Conservation (phyloP, 305 asterid genomes). For the Ajuga reptans region DNA sequence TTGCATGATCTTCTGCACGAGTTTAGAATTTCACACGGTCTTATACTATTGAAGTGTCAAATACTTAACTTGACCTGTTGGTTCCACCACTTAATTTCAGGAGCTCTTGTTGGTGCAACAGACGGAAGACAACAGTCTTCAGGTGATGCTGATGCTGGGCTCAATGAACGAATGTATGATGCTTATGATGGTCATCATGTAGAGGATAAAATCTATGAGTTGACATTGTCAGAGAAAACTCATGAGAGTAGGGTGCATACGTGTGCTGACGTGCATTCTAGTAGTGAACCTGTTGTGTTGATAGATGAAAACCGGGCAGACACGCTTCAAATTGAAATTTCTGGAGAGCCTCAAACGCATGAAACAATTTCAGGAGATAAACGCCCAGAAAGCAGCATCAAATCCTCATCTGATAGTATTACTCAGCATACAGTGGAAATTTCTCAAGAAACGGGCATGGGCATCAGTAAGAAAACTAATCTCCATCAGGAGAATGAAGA, state of each 20-base stretch:
- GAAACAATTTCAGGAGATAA: conserved; percentile 5
- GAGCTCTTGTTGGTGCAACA: conserved; percentile 20
- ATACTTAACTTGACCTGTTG: neutral
- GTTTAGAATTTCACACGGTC: neutral
- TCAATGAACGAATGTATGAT: conserved; percentile 7
- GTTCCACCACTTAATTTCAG: neutral
- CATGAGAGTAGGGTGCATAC: conserved; percentile 1
- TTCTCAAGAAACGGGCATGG: conserved; percentile 10
- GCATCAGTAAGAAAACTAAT: neutral
- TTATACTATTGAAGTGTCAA: neutral
- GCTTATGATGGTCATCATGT: conserved; percentile 22
- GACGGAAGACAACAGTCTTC: conserved; percentile 8
- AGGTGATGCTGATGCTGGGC: conserved; percentile 9
- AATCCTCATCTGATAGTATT: conserved; percentile 15
- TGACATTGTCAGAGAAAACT: conserved; percentile 12
- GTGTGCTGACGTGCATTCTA: conserved; percentile 17
- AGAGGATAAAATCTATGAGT: conserved; percentile 10
- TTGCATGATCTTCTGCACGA: conserved; percentile 2
- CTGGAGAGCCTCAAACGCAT: conserved; percentile 24
- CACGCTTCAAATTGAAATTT: conserved; percentile 15
- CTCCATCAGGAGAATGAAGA: conserved; percentile 1
- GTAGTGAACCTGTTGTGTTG: conserved; percentile 23
- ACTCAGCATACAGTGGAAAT: conserved; percentile 10
- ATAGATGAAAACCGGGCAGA: conserved; percentile 21
- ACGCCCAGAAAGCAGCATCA: conserved; percentile 19